Conservation (phyloP, 495 filamentous ascomycete species). For the Clohesyomyces aquaticus region DNA sequence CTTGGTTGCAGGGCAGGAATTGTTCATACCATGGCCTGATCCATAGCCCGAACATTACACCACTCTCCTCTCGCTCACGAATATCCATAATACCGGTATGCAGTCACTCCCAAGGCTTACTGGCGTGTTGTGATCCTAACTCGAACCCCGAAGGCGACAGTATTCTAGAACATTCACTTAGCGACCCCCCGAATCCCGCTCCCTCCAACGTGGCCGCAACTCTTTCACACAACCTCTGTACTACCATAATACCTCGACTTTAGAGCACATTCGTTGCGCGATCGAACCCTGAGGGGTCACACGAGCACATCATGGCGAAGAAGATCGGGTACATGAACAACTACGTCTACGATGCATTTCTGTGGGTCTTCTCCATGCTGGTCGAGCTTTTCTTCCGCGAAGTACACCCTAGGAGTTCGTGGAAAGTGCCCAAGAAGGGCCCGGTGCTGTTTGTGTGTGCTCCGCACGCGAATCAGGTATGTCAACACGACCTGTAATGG, state of each 20-base stretch:
- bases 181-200: not conserved
- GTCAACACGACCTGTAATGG: no score
- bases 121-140: not conserved
- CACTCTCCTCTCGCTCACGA: not conserved
- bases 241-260: no score
- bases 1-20: not conserved
- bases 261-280: not conserved
- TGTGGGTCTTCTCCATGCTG: slow-evolving; percentile 82
- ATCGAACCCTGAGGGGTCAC: not conserved
- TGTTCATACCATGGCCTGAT: not conserved
- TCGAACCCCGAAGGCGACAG: not conserved
- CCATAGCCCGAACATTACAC: not conserved
- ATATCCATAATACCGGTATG: not conserved
- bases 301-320: slow-evolving; percentile 24
- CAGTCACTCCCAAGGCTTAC: not conserved
- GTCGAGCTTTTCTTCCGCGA: slow-evolving; percentile 97
- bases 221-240: not conserved
- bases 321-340: slow-evolving; percentile 38
- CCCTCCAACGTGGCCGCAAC: not conserved
- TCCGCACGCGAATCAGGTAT: slow-evolving; percentile 95
- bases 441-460: slow-evolving; percentile 97
- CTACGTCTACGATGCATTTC: slow-evolving; percentile 69
- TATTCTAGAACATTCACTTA: not conserved
- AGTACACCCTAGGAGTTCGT: slow-evolving; percentile 90
- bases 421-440: slow-evolving; percentile 84